phyloP scores from a whole-genome alignment of 768 basidiomycete species.

The Russula foetens region DNA sequence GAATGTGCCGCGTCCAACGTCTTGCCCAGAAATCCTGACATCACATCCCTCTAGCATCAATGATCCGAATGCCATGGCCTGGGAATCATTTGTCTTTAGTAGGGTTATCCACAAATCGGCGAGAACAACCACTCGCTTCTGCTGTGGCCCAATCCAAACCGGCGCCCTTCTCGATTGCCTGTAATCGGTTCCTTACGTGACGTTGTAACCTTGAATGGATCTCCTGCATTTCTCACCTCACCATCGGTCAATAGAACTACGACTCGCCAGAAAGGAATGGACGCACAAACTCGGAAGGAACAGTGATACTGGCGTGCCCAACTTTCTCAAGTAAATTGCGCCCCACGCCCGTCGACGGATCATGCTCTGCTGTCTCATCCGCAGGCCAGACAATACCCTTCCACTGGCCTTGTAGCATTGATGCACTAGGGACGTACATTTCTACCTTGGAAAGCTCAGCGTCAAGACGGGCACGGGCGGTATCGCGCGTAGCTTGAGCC shows the following conservation, averaged over 20 bases:
- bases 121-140: constrained; percentile 42
- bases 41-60: constrained; percentile 77
- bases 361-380: constrained; percentile 38
- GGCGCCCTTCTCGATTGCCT: constrained; percentile 55
- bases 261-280: not conserved
- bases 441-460: constrained; percentile 44
- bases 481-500: constrained; percentile 42
- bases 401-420: constrained; percentile 69
- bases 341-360: constrained; percentile 64
- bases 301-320: constrained; percentile 59
- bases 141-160: constrained; percentile 87
- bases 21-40: constrained; percentile 87
- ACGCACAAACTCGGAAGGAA: constrained; percentile 58
- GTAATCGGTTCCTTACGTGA: constrained; percentile 71
- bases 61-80: constrained; percentile 86
- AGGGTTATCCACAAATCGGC: not conserved
- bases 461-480: constrained; percentile 59
- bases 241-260: not conserved
- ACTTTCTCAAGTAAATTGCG: constrained; percentile 43
- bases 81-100: not conserved
- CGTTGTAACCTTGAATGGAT: constrained; percentile 72
- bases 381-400: constrained; percentile 49
- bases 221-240: constrained; percentile 38
- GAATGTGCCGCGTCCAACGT: constrained; percentile 87
- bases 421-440: constrained; percentile 39